These are phyloP conservation scores for Fomitopsis pinicola DNA, from an alignment of 1,284 basidiomycete species.

Conservation along the genomic window DNA sequence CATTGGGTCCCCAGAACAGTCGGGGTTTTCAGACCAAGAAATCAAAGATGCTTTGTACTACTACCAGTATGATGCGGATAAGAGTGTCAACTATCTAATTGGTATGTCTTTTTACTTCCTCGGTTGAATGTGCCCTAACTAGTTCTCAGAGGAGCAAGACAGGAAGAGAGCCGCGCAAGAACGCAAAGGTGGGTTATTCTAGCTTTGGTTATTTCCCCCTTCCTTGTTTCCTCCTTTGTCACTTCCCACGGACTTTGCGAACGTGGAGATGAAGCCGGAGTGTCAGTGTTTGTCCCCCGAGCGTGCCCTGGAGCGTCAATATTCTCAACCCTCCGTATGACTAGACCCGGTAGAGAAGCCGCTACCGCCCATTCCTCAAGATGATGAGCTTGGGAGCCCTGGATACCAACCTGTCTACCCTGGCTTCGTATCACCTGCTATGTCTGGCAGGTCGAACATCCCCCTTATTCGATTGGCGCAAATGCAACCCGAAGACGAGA, in stretches of 20 bases:
- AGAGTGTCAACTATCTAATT: slow-evolving; percentile 70
- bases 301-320: slow-evolving; percentile 4
- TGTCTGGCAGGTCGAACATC: slow-evolving; percentile 20
- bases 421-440: not conserved
- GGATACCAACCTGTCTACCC: slow-evolving; percentile 7
- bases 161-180: slow-evolving; percentile 53
- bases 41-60: slow-evolving; percentile 89
- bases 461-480: slow-evolving; percentile 25
- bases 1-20: slow-evolving; percentile 62
- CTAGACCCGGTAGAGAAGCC: slow-evolving; percentile 23
- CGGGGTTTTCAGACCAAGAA: slow-evolving; percentile 67
- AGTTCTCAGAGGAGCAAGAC: slow-evolving; percentile 52
- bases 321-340: slow-evolving; percentile 10
- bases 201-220: slow-evolving; percentile 11
- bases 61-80: slow-evolving; percentile 82
- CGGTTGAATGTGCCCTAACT: not conserved
- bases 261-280: slow-evolving; percentile 26
- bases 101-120: slow-evolving; percentile 39
- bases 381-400: slow-evolving; percentile 16
- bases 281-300: slow-evolving; percentile 9
- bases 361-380: slow-evolving; percentile 22
- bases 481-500: slow-evolving; percentile 14
- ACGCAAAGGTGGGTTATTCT: slow-evolving; percentile 74
- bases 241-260: slow-evolving; percentile 22
- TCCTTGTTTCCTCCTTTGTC: slow-evolving; percentile 13